Percentiles rank a stretch among this genome's conserved stretches.
phyloP scores from a whole-genome alignment of 2,329 filamentous ascomycete genomes.

The Claviceps citrina region DNA sequence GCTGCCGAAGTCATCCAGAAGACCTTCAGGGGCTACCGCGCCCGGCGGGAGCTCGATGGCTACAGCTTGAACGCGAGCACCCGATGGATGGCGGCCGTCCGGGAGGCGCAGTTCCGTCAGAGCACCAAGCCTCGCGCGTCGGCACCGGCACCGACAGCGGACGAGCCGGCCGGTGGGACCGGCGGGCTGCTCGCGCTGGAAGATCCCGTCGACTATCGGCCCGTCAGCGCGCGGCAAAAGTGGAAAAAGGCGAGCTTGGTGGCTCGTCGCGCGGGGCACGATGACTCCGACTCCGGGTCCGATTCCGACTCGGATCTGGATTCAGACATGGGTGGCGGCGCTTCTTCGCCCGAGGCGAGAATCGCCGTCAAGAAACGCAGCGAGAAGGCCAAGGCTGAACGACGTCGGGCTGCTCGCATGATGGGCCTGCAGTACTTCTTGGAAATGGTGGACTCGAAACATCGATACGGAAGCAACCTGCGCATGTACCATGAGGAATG shows the following conservation, averaged over 20 bases:
- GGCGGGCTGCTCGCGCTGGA: conserved; percentile 7
- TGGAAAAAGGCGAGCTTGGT: conserved; percentile 64
- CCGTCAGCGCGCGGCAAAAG: conserved; percentile 40
- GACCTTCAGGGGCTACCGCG: conserved; percentile 63
- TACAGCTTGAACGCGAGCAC: conserved; percentile 52
- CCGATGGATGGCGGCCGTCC: conserved; percentile 53
- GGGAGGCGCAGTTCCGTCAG: conserved; percentile 40
- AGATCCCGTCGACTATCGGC: conserved; percentile 9
- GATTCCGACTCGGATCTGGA: conserved; percentile 34
- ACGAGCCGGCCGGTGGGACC: conserved; percentile 4
- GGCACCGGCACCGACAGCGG: conserved; percentile 5
- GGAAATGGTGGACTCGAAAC: conserved; percentile 74
- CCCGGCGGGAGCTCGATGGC: conserved; percentile 54
- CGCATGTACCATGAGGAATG: conserved; percentile 71
- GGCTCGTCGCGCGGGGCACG: conserved; percentile 54
- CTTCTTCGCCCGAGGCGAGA: conserved; percentile 21
- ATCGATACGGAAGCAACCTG: conserved; percentile 74
- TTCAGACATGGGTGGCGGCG: conserved; percentile 12
- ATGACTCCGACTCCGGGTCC: conserved; percentile 36
- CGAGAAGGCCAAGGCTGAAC: conserved; percentile 36
- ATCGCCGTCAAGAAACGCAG: conserved; percentile 24
- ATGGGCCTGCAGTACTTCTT: conserved; percentile 79
- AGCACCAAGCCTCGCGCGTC: conserved; percentile 29
- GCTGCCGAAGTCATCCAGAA: conserved; percentile 49
- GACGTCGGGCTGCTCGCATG: conserved; percentile 53